phyloP scores from a whole-genome alignment of 2,329 filamentous ascomycete genomes.

The Talaromyces sp. region DNA sequence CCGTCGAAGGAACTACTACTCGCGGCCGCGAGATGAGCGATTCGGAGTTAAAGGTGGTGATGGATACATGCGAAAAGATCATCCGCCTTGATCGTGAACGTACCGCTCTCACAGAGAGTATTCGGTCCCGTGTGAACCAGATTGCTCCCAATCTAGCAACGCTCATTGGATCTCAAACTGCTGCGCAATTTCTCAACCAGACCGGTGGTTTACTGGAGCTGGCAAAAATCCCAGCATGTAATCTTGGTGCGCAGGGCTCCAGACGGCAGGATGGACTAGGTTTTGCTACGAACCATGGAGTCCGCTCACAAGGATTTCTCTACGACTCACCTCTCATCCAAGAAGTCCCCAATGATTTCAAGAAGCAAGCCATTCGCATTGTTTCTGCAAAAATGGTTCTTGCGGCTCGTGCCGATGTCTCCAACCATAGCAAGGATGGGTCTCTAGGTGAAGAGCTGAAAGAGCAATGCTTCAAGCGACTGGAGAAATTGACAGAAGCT shows the following conservation, averaged over 20 bases:
- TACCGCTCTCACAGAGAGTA: conserved; percentile 83
- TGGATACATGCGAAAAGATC: conserved; percentile 82
- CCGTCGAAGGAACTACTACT: conserved; percentile 89
- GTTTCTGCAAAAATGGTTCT: conserved; percentile 91
- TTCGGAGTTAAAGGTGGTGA: conserved; percentile 73
- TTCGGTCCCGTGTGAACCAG: conserved; percentile 93
- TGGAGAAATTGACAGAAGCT: conserved; percentile 91
- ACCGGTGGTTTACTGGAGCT: conserved; percentile 86
- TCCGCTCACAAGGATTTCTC: conserved; percentile 89
- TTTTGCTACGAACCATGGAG: conserved; percentile 87
- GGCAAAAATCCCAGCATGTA: conserved; percentile 90
- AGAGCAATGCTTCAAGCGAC: conserved; percentile 76
- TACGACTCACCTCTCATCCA: conserved; percentile 90
- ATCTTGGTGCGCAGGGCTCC: conserved; percentile 85
- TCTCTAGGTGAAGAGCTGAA: conserved; percentile 80
- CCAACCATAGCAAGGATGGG: conserved; percentile 79
- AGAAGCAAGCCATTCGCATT: conserved; percentile 92
- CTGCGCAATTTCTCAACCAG: conserved; percentile 94
- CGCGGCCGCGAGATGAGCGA: conserved; percentile 75
- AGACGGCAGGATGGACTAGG: conserved; percentile 81
- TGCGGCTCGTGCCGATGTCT: conserved; percentile 87
- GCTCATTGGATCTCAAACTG: conserved; percentile 87
- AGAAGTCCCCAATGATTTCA: conserved; percentile 80
- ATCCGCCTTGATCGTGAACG: conserved; percentile 87
- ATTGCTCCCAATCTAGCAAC: conserved; percentile 93